Base-by-base conservation (phyloP, 2,329 filamentous ascomycete genomes). In the Waltergamsia citrina region DNA sequence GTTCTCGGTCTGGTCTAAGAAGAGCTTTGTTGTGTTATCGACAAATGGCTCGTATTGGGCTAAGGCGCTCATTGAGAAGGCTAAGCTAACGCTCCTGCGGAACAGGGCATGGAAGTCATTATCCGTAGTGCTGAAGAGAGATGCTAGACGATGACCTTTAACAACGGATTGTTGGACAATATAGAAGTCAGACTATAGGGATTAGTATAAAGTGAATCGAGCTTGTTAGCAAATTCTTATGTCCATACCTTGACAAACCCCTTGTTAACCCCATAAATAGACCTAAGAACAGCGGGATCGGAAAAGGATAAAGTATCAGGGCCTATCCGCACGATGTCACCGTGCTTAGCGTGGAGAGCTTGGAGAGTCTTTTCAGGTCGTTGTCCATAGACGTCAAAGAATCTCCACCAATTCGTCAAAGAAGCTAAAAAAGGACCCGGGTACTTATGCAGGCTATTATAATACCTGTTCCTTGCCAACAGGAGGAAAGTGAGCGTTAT, bases 241-340 rank as follows among this genome's bases (percentile, higher is more conserved):
- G 18, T 15, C 12, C 11, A 31, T 55, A 83, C 82, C 72, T 92
- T 92, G 31, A 72, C 60, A 44, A 86, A 82, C 0, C 83, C 82
- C 55, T 88, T 88, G 52, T 88, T 90, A 28, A 90, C 57, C 0
- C 84, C 84, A 52, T 92, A 93, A 29, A 92, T 88, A 9, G 65
- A 62, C 56, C 83, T 84, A 44, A 90, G 63, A 0, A 82, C 81
- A 38, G 71, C 72, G 0, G 85, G 82, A 43, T 85, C 72, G 3
- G 80, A 71, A 47, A 92, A 86, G 0, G 81, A 85, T 2, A 92
- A 56, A 0, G 63, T 63, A 41, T 87, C 87, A 2, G 85, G 85
- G 0, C 83, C 85, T 4, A 87, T 57, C 2, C 85, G 70, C 2
- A 92, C 81, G 3, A 90, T 65, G 48, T 82, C 74, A 30, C 85